Conservation (phyloP, 192 early-diverging fungal species). For the Backusella macrospora region DNA sequence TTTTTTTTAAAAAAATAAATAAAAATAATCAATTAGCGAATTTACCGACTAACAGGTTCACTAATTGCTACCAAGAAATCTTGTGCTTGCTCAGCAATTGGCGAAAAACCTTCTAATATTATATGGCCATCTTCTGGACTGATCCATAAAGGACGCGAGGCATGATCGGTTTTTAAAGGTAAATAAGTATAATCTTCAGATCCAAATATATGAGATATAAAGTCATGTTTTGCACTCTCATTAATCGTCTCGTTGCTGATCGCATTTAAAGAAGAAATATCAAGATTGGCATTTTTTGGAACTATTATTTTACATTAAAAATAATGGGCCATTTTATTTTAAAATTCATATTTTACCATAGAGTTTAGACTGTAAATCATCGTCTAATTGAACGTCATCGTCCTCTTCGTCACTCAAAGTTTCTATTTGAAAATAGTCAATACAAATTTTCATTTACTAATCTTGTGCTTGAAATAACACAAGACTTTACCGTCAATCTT, state of each 20-base stretch:
- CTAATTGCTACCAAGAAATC: conserved; percentile 96
- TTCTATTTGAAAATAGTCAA: conserved; percentile 11
- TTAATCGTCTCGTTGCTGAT: not conserved
- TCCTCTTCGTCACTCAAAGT: conserved; percentile 35
- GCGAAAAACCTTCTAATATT: conserved; percentile 95
- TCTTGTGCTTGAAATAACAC: not conserved
- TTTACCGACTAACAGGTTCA: conserved; percentile 87
- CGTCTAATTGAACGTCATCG: conserved; percentile 36
- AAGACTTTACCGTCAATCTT: conserved; percentile 18
- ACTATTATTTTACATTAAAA: conserved; percentile 28
- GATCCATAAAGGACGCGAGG: conserved; percentile 90
- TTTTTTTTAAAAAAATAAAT: not conserved
- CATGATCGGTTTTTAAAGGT: conserved; percentile 86
- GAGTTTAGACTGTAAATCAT: conserved; percentile 27
- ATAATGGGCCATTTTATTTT: not conserved
- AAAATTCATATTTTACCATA: conserved; percentile 29
- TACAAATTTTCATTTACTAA: not conserved
- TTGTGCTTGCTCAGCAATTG: conserved; percentile 92
- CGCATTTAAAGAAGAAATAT: conserved; percentile 26
- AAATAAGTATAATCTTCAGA: conserved; percentile 77
- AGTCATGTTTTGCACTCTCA: conserved; percentile 37
- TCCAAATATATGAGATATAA: conserved; percentile 66
- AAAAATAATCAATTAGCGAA: not conserved
- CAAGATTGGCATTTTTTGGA: conserved; percentile 45
- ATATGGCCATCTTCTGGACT: conserved; percentile 79